A percentile compares a stretch with the other conserved stretches of the same genome.
These are phyloP conservation scores for Erigeron canadensis DNA, from an alignment of 129 eudicot species.

Conservation along the genomic window DNA sequence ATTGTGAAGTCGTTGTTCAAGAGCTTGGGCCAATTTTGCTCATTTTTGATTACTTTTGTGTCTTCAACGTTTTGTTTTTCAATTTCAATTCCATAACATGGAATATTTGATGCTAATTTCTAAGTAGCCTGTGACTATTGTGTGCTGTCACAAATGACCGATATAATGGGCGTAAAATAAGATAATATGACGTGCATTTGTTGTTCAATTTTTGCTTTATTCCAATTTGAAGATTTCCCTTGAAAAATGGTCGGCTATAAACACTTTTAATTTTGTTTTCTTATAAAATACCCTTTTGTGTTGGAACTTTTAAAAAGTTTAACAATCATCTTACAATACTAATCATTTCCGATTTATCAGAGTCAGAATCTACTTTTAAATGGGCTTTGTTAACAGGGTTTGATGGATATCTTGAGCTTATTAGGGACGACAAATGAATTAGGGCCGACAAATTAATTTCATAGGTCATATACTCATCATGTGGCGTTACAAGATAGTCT, in stretches of 20 bases:
- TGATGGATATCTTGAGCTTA: too few relatives aligned
- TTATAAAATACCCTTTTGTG: constrained; percentile 24
- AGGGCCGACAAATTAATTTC: too few relatives aligned
- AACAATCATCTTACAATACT: not conserved
- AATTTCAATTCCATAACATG: not conserved
- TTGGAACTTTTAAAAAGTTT: not conserved
- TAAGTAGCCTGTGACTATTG: too few relatives aligned
- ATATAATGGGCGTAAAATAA: constrained; percentile 5
- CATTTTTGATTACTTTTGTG: constrained; percentile 14
- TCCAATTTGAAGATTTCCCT: constrained; percentile 15
- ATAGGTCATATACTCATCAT: too few relatives aligned
- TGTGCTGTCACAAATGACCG: constrained; percentile 16
- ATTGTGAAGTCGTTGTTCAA: constrained; percentile 22
- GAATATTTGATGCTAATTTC: too few relatives aligned
- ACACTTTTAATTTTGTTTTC: constrained; percentile 11
- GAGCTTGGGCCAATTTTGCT: constrained; percentile 34
- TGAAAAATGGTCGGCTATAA: constrained; percentile 27
- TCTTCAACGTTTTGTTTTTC: not conserved
- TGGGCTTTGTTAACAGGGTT: too few relatives aligned
- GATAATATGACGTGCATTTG: constrained; percentile 25
- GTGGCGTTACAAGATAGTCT: too few relatives aligned
- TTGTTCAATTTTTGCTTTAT: constrained; percentile 36
- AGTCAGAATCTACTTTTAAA: too few relatives aligned
- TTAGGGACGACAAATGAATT: too few relatives aligned
- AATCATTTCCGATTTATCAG: too few relatives aligned